Percentiles rank a stretch among this genome's conserved stretches.
phyloP scores from a whole-genome alignment of 169 alveolate species.

The Perkinsus olseni region DNA sequence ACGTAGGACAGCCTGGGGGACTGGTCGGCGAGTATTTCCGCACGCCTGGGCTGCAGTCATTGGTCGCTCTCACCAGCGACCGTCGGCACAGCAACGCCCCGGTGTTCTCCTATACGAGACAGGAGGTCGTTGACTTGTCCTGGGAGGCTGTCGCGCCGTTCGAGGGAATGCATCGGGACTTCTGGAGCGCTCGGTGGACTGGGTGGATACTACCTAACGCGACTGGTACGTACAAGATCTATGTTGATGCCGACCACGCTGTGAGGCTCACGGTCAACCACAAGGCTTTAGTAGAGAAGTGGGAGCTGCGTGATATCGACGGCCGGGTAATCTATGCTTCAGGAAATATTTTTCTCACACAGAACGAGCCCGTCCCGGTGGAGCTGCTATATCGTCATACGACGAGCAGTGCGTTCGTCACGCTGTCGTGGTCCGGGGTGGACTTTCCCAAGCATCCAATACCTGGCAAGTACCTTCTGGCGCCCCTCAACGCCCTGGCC shows the following conservation, averaged over 20 bases:
- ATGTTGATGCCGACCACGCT: constrained; percentile 14
- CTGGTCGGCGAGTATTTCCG: constrained; percentile 12
- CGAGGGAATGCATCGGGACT: background rate
- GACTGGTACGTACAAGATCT: constrained; percentile 8
- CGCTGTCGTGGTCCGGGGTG: constrained; percentile 8
- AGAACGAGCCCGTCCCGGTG: constrained; percentile 15
- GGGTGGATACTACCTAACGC: constrained; percentile 8
- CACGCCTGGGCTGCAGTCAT: constrained; percentile 8
- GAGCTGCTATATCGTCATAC: constrained; percentile 9
- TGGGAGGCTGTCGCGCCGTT: constrained; percentile 7
- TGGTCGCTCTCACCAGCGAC: constrained; percentile 9
- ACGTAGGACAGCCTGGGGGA: constrained; percentile 7
- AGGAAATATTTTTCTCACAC: background rate
- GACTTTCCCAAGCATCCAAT: constrained; percentile 12
- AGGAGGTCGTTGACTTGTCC: constrained; percentile 1
- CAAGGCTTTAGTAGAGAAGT: background rate
- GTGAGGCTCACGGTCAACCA: background rate
- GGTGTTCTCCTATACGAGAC: constrained; percentile 2
- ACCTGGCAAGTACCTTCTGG: constrained; percentile 1
- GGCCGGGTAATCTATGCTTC: background rate
- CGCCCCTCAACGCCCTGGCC: constrained; percentile 6
- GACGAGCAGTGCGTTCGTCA: constrained; percentile 1
- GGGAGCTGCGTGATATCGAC: background rate
- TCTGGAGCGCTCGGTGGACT: constrained; percentile 7
- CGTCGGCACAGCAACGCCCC: background rate